Conservation (phyloP, 1,284 basidiomycete genomes). For the Bjerkandera adusta region DNA sequence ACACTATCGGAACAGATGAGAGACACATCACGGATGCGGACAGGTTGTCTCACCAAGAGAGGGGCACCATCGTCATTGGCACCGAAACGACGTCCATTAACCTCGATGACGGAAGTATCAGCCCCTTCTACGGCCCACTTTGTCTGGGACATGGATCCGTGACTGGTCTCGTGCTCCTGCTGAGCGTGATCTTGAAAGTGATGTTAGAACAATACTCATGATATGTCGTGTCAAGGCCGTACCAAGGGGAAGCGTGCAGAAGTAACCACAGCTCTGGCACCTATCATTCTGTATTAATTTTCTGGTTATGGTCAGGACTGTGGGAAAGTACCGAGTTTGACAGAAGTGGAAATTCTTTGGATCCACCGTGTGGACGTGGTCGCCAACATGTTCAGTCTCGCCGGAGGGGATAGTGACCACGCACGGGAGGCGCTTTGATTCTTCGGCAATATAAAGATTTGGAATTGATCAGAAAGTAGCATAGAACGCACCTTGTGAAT, state of each 20-base stretch:
- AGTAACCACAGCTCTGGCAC: conserved; percentile 56
- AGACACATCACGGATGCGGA: not conserved
- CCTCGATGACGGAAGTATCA: conserved; percentile 45
- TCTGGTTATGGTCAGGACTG: not conserved
- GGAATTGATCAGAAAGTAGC: not conserved
- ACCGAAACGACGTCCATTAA: conserved; percentile 54
- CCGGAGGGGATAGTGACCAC: conserved; percentile 44
- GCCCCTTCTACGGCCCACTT: conserved; percentile 55
- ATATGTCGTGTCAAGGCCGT: not conserved
- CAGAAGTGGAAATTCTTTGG: conserved; percentile 37
- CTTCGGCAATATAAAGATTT: not conserved
- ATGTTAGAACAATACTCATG: not conserved
- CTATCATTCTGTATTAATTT: conserved; percentile 26
- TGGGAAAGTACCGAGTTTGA: conserved; percentile 37
- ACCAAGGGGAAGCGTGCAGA: conserved; percentile 58
- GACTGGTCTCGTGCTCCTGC: conserved; percentile 58
- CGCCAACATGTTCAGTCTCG: conserved; percentile 38
- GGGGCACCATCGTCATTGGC: conserved; percentile 60
- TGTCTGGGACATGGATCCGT: conserved; percentile 60
- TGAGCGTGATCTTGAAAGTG: conserved; percentile 51
- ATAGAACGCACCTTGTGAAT: conserved; percentile 33
- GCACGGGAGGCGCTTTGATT: conserved; percentile 46
- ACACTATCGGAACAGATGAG: conserved; percentile 30
- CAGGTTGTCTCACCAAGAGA: conserved; percentile 38
- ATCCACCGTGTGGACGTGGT: conserved; percentile 47